Conservation (phyloP, 257 asterid genomes). For the Solanum medicagineum region DNA sequence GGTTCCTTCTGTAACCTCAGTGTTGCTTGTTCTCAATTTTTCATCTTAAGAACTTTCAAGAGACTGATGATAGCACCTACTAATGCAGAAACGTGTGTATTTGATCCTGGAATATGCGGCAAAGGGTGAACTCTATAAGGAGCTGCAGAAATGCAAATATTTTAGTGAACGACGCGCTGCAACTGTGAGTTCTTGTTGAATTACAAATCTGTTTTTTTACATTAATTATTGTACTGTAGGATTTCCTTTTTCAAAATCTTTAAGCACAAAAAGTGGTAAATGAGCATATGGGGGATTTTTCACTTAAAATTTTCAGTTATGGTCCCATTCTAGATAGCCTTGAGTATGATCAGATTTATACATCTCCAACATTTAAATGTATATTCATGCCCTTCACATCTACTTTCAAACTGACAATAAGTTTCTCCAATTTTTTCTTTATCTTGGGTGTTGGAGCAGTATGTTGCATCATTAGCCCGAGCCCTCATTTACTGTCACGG, state of each 20-base stretch:
- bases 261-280: not conserved
- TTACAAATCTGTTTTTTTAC: not conserved
- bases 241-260: not conserved
- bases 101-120: conserved; percentile 89
- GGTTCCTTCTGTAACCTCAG: not conserved
- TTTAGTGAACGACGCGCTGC: conserved; percentile 90
- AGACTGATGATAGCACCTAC: not conserved
- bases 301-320: not conserved
- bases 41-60: not conserved
- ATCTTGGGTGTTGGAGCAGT: conserved; percentile 32
- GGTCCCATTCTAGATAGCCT: not conserved
- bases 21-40: not conserved
- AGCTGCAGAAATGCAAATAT: conserved; percentile 70
- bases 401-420: not conserved
- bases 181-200: conserved; percentile 43
- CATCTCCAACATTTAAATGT: not conserved
- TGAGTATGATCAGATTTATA: not conserved
- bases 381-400: not conserved
- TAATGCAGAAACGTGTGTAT: conserved; percentile 80
- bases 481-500: conserved; percentile 97
- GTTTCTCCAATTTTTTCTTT: not conserved
- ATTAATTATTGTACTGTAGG: not conserved
- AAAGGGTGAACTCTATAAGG: conserved; percentile 91
- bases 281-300: not conserved
- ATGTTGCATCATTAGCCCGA: conserved; percentile 86